Evolutionary conservation across 352 stramenopile species (phyloP), one percentile per base, ranked within the genome.

Genomic region (Pythium brachiatum): DNA sequence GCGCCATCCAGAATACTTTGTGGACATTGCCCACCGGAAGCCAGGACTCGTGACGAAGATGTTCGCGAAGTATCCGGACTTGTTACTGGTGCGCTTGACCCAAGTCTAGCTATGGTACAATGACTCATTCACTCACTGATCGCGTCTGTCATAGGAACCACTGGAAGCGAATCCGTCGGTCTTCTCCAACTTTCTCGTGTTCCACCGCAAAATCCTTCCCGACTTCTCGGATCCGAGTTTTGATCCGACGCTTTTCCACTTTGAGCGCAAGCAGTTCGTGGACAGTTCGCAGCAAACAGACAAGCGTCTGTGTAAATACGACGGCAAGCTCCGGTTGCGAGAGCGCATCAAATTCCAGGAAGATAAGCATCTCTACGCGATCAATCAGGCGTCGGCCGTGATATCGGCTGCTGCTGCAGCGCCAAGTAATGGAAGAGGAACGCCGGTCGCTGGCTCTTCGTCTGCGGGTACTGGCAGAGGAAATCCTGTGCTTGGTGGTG

Each of bases 91-190:
- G 62, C 21, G 36, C 39, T 23, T 27, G 20, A 5, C 34, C 23
- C 18, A n/a, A n/a, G n/a, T n/a, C n/a, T n/a, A n/a, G n/a, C n/a
- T n/a, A n/a, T n/a, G n/a, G n/a, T n/a, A n/a, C 16, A 52, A 23
- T 21, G 25, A 41, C 55, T 21, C 11, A n/a, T 11, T 34, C 32
- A 31, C 34, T 29, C 34, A 23, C 1, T 59, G 41, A n/a, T n/a
- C n/a, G n/a, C 21, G 34, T 43, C 63, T 43, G 20, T 27, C 3
- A 38, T 47, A 90, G 81, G 81, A 89, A 57, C 80, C 83, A 23
- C 60, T 92, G 1, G 83, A 92, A 54, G 59, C 75, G 2, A 90
- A 91, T 32, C 81, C 83, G 9, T 82, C 75, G 6, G 75, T 92
- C 6, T 84, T 92, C 32, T 85, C 81, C 3, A 85, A 76, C 26